phyloP scores from a whole-genome alignment of 306 rosid genomes.

The Medicago ruthenica region DNA sequence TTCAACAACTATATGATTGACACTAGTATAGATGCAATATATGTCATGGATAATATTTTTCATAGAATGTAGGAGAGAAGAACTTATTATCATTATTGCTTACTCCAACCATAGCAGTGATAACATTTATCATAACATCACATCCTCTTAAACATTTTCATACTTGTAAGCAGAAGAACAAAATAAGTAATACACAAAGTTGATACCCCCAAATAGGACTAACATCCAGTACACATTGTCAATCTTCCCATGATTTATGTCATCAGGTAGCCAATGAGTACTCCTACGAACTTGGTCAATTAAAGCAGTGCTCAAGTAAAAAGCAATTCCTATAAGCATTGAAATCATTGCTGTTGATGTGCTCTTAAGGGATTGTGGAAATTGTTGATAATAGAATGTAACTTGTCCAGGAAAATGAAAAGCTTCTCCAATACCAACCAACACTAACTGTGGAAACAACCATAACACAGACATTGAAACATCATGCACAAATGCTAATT shows the following conservation, averaged over 20 bases:
- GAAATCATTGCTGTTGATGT: constrained; percentile 71
- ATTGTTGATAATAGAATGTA: constrained; percentile 69
- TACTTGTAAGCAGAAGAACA: constrained; percentile 55
- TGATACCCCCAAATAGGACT: constrained; percentile 52
- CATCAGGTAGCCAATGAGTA: constrained; percentile 66
- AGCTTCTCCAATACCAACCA: constrained; percentile 71
- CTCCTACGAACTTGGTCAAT: constrained; percentile 48
- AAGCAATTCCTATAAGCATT: constrained; percentile 49
- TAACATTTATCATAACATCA: background rate
- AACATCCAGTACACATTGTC: constrained; percentile 66
- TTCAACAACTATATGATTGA: too few species aligned
- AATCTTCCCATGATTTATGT: constrained; percentile 57
- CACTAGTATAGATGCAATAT: too few species aligned
- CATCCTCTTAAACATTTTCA: constrained; percentile 39
- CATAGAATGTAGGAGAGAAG: too few species aligned
- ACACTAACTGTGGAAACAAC: constrained; percentile 63
- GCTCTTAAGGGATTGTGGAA: constrained; percentile 55
- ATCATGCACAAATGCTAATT: constrained; percentile 29
- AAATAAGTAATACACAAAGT: constrained; percentile 56
- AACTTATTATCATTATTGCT: too few species aligned
- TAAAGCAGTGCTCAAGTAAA: constrained; percentile 55
- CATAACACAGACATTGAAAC: constrained; percentile 53
- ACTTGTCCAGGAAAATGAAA: constrained; percentile 76
- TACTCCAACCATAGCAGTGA: background rate
- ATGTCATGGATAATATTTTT: too few species aligned